phyloP scores from a whole-genome alignment of 495 filamentous ascomycete species.

The Halenospora varia region DNA sequence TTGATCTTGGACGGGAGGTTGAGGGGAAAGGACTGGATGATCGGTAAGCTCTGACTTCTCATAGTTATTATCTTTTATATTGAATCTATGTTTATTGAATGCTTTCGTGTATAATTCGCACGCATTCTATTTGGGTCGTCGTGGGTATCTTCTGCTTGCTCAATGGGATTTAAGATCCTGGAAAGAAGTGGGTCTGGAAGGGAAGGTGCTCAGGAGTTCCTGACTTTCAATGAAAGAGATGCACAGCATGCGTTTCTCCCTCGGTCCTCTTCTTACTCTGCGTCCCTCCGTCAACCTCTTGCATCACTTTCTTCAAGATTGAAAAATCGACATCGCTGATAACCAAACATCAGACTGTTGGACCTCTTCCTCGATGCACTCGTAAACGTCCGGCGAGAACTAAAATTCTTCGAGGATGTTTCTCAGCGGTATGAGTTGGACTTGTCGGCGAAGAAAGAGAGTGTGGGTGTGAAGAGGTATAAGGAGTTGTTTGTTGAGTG shows the following conservation, averaged over 20 bases:
- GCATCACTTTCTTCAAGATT: slow-evolving; percentile 44
- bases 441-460: slow-evolving; percentile 34
- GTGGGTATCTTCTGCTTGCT: too few relatives aligned
- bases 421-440: slow-evolving; percentile 57
- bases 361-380: slow-evolving; percentile 61
- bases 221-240: too few relatives aligned
- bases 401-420: slow-evolving; percentile 63
- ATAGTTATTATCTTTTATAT: too few relatives aligned
- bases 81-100: too few relatives aligned
- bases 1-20: slow-evolving; percentile 20
- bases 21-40: background rate
- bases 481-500: slow-evolving; percentile 27
- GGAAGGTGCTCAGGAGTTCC: too few relatives aligned
- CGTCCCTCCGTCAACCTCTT: too few relatives aligned
- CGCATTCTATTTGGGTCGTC: too few relatives aligned
- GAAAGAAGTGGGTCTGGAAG: too few relatives aligned
- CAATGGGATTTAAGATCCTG: too few relatives aligned
- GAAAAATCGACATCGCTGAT: slow-evolving; percentile 28
- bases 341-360: slow-evolving; percentile 43
- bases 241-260: too few relatives aligned
- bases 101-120: too few relatives aligned
- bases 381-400: slow-evolving; percentile 61
- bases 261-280: too few relatives aligned
- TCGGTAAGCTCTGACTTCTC: slow-evolving; percentile 21
- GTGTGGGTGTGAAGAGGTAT: slow-evolving; percentile 14